Evolutionary conservation across 768 basidiomycete genomes (phyloP).

Genomic region (Boletus reticulatus): DNA sequence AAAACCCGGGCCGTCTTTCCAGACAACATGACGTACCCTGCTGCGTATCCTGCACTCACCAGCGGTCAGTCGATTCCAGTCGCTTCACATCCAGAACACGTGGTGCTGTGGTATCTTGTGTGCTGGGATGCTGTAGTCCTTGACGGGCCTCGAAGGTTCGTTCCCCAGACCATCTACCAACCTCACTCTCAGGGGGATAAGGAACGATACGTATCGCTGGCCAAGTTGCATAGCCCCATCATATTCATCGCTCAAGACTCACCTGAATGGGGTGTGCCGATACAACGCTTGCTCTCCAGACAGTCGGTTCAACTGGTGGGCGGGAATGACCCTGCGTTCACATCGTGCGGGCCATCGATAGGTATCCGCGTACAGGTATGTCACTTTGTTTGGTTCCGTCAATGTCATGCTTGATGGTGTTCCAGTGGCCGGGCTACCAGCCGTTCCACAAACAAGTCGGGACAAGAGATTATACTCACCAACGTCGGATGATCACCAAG

Average conservation of each 20-base stretch:
- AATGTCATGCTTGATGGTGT: background rate
- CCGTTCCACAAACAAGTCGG: conserved; percentile 70
- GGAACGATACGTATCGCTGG: conserved; percentile 68
- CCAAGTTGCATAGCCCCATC: conserved; percentile 56
- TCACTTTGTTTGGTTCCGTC: background rate
- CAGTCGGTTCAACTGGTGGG: conserved; percentile 47
- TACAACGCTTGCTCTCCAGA: conserved; percentile 56
- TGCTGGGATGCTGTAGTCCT: conserved; percentile 16
- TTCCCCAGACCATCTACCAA: conserved; percentile 67
- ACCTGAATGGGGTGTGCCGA: conserved; percentile 54
- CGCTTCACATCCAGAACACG: background rate
- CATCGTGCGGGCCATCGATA: conserved; percentile 65
- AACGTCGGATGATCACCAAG: conserved; percentile 65
- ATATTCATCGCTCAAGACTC: conserved; percentile 54
- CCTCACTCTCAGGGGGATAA: conserved; percentile 70
- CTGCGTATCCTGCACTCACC: background rate
- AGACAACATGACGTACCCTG: too few relatives aligned
- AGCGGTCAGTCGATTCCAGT: background rate
- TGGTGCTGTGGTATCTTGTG: background rate
- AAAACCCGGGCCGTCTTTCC: background rate
- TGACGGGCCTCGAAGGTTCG: conserved; percentile 40
- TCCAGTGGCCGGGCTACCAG: conserved; percentile 73
- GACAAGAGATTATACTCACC: conserved; percentile 66
- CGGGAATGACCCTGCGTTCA: conserved; percentile 61
- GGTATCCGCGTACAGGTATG: conserved; percentile 66